phyloP scores from a whole-genome alignment of 129 eudicot genomes.

The sunflower (Helianthus annuus) region DNA sequence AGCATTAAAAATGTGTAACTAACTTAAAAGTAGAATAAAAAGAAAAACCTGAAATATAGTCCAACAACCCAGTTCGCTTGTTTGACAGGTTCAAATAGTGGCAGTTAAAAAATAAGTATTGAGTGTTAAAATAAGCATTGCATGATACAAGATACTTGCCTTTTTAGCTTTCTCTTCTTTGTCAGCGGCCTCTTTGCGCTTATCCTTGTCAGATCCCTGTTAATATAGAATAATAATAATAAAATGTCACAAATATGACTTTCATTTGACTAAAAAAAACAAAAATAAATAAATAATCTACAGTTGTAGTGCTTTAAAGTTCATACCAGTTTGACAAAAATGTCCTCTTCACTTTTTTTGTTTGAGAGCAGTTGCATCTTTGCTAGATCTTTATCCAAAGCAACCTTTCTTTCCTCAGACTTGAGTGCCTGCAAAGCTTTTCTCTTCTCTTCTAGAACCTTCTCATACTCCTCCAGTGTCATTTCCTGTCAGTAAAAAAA shows the following conservation, averaged over 20 bases:
- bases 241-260: not conserved
- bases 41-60: no score
- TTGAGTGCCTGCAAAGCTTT: conserved; percentile 56
- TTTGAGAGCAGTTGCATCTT: conserved; percentile 35
- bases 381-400: conserved; percentile 32
- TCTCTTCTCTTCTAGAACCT: conserved; percentile 83
- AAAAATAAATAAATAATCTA: not conserved
- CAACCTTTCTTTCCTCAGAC: conserved; percentile 40
- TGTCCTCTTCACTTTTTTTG: conserved; percentile 41
- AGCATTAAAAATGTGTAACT: not conserved
- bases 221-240: not conserved
- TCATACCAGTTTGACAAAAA: conserved; percentile 47
- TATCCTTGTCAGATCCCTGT: conserved; percentile 49
- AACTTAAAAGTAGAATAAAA: no score
- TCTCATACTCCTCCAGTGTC: conserved; percentile 94
- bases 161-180: conserved; percentile 40
- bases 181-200: conserved; percentile 43
- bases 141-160: conserved; percentile 31
- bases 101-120: not conserved
- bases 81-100: no score
- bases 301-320: not conserved
- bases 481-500: conserved; percentile 52
- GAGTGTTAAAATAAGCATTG: not conserved
- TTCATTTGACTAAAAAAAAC: not conserved
- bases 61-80: no score